Evolutionary conservation across 2,329 filamentous ascomycete species (phyloP).

Genomic region (Madurella fahalii): DNA sequence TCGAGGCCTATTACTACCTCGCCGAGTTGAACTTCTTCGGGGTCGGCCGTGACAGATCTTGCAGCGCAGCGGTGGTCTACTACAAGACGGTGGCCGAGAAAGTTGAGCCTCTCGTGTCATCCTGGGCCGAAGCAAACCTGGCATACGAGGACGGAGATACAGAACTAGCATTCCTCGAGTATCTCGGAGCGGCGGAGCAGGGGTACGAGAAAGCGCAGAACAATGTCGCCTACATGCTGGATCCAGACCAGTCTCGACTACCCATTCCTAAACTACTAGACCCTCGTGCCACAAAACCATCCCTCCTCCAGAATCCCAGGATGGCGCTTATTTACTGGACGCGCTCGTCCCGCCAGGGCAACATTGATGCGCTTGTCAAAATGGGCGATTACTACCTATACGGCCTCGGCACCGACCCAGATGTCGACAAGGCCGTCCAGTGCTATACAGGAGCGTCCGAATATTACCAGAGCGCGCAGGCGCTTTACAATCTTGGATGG

Average conservation of each 20-base stretch:
- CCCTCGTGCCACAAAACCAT: constrained; percentile 34
- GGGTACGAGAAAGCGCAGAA: constrained; percentile 87
- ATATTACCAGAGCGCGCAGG: constrained; percentile 86
- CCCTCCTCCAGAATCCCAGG: constrained; percentile 48
- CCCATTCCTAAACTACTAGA: constrained; percentile 53
- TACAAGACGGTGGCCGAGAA: constrained; percentile 78
- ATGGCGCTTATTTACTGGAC: constrained; percentile 92
- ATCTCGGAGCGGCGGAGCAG: constrained; percentile 86
- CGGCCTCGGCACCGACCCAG: constrained; percentile 68
- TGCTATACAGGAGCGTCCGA: constrained; percentile 94
- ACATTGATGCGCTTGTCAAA: constrained; percentile 91
- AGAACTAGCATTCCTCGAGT: constrained; percentile 74
- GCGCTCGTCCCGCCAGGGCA: constrained; percentile 84
- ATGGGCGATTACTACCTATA: constrained; percentile 96
- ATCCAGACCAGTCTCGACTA: constrained; percentile 63
- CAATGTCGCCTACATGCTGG: constrained; percentile 83
- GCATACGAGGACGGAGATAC: constrained; percentile 76
- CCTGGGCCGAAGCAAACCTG: constrained; percentile 76
- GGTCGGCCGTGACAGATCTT: constrained; percentile 74
- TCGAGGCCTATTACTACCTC: constrained; percentile 89
- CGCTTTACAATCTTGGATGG: constrained; percentile 96
- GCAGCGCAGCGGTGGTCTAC: constrained; percentile 70
- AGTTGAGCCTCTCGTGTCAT: constrained; percentile 68
- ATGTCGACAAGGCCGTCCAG: constrained; percentile 81
- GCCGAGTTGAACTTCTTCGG: constrained; percentile 82